Evolutionary conservation across 257 asterid species (phyloP).

Genomic region (Leonotis leonurus): DNA sequence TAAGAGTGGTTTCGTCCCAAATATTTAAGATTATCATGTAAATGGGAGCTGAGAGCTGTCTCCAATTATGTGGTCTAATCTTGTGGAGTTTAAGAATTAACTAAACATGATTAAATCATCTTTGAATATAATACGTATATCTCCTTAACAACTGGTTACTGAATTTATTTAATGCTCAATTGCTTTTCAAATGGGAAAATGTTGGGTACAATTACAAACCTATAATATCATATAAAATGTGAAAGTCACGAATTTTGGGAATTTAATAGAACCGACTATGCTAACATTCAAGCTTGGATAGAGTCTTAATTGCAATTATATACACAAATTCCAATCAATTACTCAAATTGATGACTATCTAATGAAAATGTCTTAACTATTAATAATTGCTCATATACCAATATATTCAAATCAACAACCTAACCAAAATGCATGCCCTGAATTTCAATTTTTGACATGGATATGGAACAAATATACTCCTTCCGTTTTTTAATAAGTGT

Average conservation of each 20-base stretch:
- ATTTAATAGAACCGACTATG: neutral
- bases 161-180: neutral
- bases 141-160: neutral
- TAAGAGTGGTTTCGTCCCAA: neutral
- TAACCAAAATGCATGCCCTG: too few species aligned
- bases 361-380: too few species aligned
- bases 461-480: too few species aligned
- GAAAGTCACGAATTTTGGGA: neutral
- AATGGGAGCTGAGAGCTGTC: conserved; percentile 9
- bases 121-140: conserved; percentile 16
- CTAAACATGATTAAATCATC: conserved; percentile 12
- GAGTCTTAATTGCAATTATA: too few species aligned
- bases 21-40: conserved; percentile 35
- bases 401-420: too few species aligned
- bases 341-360: too few species aligned
- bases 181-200: neutral
- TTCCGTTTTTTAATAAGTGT: too few species aligned
- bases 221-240: neutral
- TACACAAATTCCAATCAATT: too few species aligned
- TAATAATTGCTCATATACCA: too few species aligned
- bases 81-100: conserved; percentile 16
- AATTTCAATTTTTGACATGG: too few species aligned
- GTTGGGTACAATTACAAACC: neutral
- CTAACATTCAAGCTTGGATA: too few species aligned
- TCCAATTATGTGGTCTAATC: conserved; percentile 8